These are phyloP conservation scores for Fusarium torreyae DNA, from an alignment of 2,329 filamentous ascomycete genomes.

Conservation along the genomic window DNA sequence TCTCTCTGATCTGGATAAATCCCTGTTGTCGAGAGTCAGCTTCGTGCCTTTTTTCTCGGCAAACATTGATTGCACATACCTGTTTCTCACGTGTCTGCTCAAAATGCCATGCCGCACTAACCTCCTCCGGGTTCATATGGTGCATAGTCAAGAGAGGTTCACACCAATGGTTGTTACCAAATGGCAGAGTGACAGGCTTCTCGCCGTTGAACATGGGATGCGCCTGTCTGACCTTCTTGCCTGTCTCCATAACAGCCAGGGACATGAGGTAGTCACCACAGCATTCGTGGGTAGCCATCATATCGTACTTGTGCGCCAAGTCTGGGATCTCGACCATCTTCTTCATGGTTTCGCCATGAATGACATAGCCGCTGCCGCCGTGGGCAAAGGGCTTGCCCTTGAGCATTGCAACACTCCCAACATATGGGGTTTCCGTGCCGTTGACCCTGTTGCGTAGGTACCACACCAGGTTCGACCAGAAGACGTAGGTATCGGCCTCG, in stretches of 20 bases:
- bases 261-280: conserved; percentile 69
- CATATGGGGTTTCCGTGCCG: conserved; percentile 61
- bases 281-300: conserved; percentile 60
- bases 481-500: conserved; percentile 71
- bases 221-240: conserved; percentile 59
- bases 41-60: neutral
- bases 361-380: conserved; percentile 70
- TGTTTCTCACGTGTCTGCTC: conserved; percentile 64
- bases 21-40: conserved; percentile 52
- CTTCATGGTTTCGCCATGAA: conserved; percentile 68
- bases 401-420: conserved; percentile 67
- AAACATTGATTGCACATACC: conserved; percentile 52
- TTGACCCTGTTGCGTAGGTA: conserved; percentile 64
- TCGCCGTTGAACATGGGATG: conserved; percentile 71
- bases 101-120: conserved; percentile 67
- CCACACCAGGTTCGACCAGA: conserved; percentile 68
- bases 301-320: conserved; percentile 64
- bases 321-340: conserved; percentile 62
- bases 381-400: conserved; percentile 66
- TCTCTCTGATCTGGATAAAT: conserved; percentile 63
- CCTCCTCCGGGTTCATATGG: conserved; percentile 67
- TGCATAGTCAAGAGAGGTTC: conserved; percentile 72
- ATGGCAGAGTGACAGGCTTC: conserved; percentile 67
- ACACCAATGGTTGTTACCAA: conserved; percentile 67
- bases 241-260: conserved; percentile 63